These are phyloP conservation scores for Epichloe sylvatica DNA, from an alignment of 2,329 filamentous ascomycete species.

Conservation along the genomic window DNA sequence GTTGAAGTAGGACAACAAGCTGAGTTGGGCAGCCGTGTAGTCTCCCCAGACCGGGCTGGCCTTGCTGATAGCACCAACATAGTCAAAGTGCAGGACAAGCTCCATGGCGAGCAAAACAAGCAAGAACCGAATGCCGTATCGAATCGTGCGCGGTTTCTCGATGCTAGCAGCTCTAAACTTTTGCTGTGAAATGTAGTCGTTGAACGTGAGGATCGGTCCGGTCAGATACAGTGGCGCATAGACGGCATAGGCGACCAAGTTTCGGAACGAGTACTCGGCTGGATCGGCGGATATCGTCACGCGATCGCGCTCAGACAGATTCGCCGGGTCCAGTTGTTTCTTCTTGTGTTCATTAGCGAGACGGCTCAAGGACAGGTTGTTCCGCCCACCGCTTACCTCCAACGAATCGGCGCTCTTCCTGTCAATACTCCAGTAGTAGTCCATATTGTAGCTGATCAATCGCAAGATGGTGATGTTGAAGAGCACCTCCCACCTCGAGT, in stretches of 20 bases:
- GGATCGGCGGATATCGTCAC: constrained; percentile 59
- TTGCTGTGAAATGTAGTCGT: constrained; percentile 85
- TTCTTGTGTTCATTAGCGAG: constrained; percentile 68
- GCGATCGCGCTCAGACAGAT: constrained; percentile 79
- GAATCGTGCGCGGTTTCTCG: constrained; percentile 53
- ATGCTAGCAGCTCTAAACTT: constrained; percentile 62
- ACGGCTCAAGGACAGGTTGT: neutral
- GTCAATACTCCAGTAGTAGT: constrained; percentile 85
- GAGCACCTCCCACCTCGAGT: constrained; percentile 86
- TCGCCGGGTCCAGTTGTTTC: constrained; percentile 82
- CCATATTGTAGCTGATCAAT: constrained; percentile 90
- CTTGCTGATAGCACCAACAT: constrained; percentile 84
- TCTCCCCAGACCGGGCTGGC: constrained; percentile 62
- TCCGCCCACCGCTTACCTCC: constrained; percentile 51
- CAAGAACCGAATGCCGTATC: constrained; percentile 73
- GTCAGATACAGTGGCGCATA: constrained; percentile 90
- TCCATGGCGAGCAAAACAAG: constrained; percentile 80
- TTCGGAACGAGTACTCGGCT: constrained; percentile 63
- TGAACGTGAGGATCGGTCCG: constrained; percentile 91
- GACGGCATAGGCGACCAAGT: constrained; percentile 78
- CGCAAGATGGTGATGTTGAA: constrained; percentile 93
- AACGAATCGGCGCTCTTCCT: constrained; percentile 49
- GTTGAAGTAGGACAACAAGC: constrained; percentile 87
- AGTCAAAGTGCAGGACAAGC: constrained; percentile 78
- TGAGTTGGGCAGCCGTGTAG: constrained; percentile 78